Conservation (phyloP, 1,284 basidiomycete species). For the Boletus smithii region DNA sequence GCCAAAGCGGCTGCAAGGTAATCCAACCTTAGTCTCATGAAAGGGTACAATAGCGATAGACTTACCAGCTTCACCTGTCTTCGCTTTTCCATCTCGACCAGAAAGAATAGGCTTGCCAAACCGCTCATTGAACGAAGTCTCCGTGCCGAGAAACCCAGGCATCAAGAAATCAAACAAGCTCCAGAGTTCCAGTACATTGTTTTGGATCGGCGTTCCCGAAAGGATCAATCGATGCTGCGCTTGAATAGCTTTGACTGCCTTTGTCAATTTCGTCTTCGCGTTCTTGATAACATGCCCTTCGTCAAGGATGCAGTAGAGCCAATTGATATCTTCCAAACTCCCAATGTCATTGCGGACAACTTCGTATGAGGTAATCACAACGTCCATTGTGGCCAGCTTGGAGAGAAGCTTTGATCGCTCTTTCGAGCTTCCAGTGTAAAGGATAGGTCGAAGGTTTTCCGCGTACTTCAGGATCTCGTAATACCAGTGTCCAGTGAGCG, state of each 20-base stretch:
- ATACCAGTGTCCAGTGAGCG: slow-evolving; percentile 97
- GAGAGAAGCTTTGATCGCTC: slow-evolving; percentile 75
- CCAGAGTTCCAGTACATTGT: slow-evolving; percentile 98
- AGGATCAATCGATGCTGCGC: slow-evolving; percentile 93
- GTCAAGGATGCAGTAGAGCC: slow-evolving; percentile 97
- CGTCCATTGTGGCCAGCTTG: slow-evolving; percentile 73
- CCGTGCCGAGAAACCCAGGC: slow-evolving; percentile 97
- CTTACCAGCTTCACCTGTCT: slow-evolving; percentile 90
- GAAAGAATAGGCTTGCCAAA: slow-evolving; percentile 96
- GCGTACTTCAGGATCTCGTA: slow-evolving; percentile 96
- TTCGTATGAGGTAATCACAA: slow-evolving; percentile 97
- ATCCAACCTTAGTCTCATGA: slow-evolving; percentile 3
- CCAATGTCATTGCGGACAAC: slow-evolving; percentile 93
- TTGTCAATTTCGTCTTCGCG: slow-evolving; percentile 95
- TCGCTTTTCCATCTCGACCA: slow-evolving; percentile 93
- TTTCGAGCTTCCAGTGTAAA: slow-evolving; percentile 89
- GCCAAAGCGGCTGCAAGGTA: slow-evolving; percentile 73
- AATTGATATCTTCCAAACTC: slow-evolving; percentile 71
- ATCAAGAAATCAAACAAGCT: slow-evolving; percentile 99
- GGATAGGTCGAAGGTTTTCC: slow-evolving; percentile 78
- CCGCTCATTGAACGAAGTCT: slow-evolving; percentile 92
- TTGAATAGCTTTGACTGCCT: slow-evolving; percentile 89
- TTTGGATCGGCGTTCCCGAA: slow-evolving; percentile 98
- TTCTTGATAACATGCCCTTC: slow-evolving; percentile 99
- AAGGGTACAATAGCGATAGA: slow-evolving; percentile 13